Evolutionary conservation across 2,329 filamentous ascomycete genomes (phyloP), one percentile per base, ranked within the genome.

Genomic region (Coniochaeta sp.): DNA sequence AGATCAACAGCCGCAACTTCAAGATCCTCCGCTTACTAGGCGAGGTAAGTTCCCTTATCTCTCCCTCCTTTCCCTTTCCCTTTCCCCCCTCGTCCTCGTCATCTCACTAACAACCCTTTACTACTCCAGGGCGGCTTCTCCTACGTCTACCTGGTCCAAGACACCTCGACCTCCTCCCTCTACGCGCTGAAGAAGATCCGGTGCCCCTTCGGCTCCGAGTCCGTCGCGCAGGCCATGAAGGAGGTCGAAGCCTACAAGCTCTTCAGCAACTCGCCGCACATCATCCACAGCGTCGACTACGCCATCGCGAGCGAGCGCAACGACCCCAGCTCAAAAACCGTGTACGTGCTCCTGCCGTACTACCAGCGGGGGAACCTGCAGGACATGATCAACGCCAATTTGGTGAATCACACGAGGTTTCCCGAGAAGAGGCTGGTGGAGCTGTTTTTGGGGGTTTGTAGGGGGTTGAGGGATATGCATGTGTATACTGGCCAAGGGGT

Each of bases 101-200:
- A n/a, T n/a, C n/a, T n/a, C n/a, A n/a, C 35, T 51, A 48, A 59
- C 38, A 14, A 49, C 18, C 35, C 26, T 18, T n/a, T n/a, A 18
- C 26, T 14, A 14, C 20, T 27, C 16, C 52, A 92, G 87, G 94
- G 94, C 66, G 94, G 94, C 64, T 99, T 99, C 77, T 96, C 91
- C 58, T 99, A 97, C 71, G 94, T 99, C 61, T 99, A 99, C 73
- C 88, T 99, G 54, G 94, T 99, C 54, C 89, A 97, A 76, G 91
- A 96, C 69, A 92, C 87, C 47, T 77, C 82, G 51, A 87, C 83
- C 50, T 87, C 89, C 54, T 84, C 92, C 62, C 81, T 96, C 46
- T 92, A 95, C 69, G 94, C 94, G 16, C 84, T 97, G 56, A 99
- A 99, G 72, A 99, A 99, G 79, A 99, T 99, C 69, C 86, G 92